Conservation (phyloP, 1,284 basidiomycete species). For the Pseudozyma tsukubaensis region DNA sequence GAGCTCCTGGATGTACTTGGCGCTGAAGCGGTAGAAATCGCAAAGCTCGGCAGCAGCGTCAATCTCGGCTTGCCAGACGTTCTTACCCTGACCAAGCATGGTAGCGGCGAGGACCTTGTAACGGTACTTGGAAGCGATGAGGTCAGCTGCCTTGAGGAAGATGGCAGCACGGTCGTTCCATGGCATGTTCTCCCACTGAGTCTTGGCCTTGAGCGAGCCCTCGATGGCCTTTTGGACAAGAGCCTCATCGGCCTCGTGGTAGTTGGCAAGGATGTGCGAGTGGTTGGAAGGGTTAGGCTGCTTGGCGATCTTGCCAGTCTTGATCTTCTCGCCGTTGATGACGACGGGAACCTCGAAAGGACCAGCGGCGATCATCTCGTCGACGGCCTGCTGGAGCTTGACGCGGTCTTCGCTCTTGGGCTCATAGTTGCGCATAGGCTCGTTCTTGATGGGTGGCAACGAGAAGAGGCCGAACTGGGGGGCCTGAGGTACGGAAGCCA, state of each 20-base stretch:
- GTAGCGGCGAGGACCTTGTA: constrained; percentile 93
- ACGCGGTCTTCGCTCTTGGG: constrained; percentile 83
- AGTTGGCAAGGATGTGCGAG: constrained; percentile 82
- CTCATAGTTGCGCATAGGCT: constrained; percentile 75
- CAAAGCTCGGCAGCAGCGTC: constrained; percentile 95
- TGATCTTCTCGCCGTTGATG: constrained; percentile 88
- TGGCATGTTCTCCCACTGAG: constrained; percentile 89
- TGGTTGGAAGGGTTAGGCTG: constrained; percentile 70
- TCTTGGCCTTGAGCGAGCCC: constrained; percentile 86
- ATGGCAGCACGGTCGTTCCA: constrained; percentile 97
- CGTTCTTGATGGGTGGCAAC: constrained; percentile 63
- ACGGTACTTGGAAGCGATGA: constrained; percentile 91
- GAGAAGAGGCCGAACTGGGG: constrained; percentile 54
- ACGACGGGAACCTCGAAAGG: constrained; percentile 93
- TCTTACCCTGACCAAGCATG: constrained; percentile 98
- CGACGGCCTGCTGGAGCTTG: constrained; percentile 80
- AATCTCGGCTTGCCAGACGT: constrained; percentile 99
- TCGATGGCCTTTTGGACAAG: constrained; percentile 84
- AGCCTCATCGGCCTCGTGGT: constrained; percentile 82
- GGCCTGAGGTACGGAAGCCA: constrained; percentile 52
- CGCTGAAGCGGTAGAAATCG: constrained; percentile 96
- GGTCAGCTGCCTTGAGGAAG: constrained; percentile 87
- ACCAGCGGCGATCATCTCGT: constrained; percentile 81
- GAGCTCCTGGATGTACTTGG: constrained; percentile 94
- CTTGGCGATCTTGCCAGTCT: constrained; percentile 78